These are phyloP conservation scores for Leptomonas pyrrhocoris DNA, from an alignment of 208 protist genomes.

Conservation along the genomic window DNA sequence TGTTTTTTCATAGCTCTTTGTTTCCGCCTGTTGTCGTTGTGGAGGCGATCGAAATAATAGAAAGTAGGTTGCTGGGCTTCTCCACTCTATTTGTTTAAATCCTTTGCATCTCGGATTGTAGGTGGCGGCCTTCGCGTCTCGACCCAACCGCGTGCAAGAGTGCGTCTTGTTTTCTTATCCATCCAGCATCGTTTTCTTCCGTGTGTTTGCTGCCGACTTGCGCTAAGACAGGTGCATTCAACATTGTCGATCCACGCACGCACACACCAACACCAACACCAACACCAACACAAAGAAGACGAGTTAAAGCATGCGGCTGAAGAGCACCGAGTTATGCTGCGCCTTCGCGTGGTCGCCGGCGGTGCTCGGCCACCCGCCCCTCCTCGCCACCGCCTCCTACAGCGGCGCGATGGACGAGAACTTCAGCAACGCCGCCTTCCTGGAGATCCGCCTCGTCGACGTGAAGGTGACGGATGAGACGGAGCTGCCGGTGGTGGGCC, in stretches of 20 bases:
- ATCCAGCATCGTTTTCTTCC: neutral
- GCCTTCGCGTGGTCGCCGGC: conserved; percentile 82
- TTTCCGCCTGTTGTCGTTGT: conserved; percentile 4
- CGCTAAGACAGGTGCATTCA: no score
- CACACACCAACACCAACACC: neutral
- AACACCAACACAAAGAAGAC: conserved; percentile 1
- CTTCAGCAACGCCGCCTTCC: conserved; percentile 64
- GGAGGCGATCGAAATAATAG: neutral
- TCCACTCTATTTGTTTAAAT: no score
- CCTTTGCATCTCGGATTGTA: no score
- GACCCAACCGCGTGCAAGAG: no score
- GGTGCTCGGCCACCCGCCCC: conserved; percentile 48
- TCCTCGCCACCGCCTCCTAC: conserved; percentile 74
- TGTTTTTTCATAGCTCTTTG: no score
- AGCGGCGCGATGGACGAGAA: conserved; percentile 77
- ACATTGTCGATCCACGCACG: neutral
- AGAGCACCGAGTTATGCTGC: conserved; percentile 57
- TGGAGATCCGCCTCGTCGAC: conserved; percentile 74
- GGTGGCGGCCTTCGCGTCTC: no score
- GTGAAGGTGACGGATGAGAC: conserved; percentile 73
- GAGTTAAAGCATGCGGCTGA: conserved; percentile 59
- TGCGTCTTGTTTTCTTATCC: no score
- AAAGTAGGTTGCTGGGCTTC: neutral
- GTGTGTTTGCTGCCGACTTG: neutral
- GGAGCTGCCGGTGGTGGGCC: conserved; percentile 64